Conservation (phyloP, 2,329 filamentous ascomycete genomes). For the Verticillium longisporum region DNA sequence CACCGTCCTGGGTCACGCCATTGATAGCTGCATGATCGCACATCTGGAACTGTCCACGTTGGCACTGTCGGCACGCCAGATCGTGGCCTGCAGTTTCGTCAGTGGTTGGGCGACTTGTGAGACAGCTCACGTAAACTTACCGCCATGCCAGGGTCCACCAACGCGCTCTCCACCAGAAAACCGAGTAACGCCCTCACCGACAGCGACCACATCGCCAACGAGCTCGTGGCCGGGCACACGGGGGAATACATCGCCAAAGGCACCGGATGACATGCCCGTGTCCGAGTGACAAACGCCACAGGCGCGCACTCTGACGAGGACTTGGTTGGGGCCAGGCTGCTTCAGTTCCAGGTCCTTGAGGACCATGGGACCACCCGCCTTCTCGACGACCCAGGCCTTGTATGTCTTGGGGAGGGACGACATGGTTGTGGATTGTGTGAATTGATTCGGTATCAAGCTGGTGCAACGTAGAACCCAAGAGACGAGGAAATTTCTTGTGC, state of each 20-base stretch:
- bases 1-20: conserved; percentile 59
- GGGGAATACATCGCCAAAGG: conserved; percentile 39
- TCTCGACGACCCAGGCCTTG: conserved; percentile 57
- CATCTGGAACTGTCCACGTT: conserved; percentile 58
- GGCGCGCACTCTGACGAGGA: conserved; percentile 65
- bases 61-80: conserved; percentile 54
- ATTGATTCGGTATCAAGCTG: neutral
- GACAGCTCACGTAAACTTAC: conserved; percentile 15
- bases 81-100: conserved; percentile 43
- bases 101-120: neutral
- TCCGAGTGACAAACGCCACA: conserved; percentile 69
- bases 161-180: conserved; percentile 61
- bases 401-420: conserved; percentile 54
- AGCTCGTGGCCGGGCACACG: conserved; percentile 65
- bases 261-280: conserved; percentile 35
- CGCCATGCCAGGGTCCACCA: conserved; percentile 64
- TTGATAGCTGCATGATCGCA: conserved; percentile 59
- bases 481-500: too few relatives aligned
- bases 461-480: neutral
- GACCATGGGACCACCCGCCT: conserved; percentile 41
- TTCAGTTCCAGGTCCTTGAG: conserved; percentile 55
- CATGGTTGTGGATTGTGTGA: neutral
- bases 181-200: conserved; percentile 48
- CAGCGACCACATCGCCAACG: conserved; percentile 57
- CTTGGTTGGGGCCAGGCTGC: conserved; percentile 46